Evolutionary conservation across 257 asterid genomes (phyloP).

Genomic region (Haberlea rhodopensis): DNA sequence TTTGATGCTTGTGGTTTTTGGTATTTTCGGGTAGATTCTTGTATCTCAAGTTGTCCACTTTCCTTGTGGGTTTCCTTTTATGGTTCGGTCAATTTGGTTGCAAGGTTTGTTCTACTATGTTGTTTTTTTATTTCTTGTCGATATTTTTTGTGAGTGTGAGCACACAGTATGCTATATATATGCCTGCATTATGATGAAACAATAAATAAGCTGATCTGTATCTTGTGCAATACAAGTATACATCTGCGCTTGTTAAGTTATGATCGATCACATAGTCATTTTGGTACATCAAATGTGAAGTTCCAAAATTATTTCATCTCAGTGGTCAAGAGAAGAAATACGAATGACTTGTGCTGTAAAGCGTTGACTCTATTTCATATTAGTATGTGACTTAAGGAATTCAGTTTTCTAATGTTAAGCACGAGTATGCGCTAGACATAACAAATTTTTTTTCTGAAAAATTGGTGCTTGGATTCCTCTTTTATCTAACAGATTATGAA

Average conservation of each 20-base stretch:
- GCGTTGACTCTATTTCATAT: background rate
- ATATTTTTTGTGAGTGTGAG: slow-evolving; percentile 14
- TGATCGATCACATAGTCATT: background rate
- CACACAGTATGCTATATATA: slow-evolving; percentile 1
- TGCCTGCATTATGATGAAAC: slow-evolving; percentile 10
- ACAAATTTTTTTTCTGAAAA: background rate
- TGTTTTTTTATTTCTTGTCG: slow-evolving; percentile 1
- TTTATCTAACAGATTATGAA: too few species aligned
- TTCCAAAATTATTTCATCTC: background rate
- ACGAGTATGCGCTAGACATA: too few species aligned
- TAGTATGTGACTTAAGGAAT: background rate
- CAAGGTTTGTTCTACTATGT: background rate
- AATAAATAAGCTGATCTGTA: background rate
- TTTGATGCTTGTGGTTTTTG: slow-evolving; percentile 9
- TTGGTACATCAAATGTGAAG: background rate
- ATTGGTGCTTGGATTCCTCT: background rate
- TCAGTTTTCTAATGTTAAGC: background rate
- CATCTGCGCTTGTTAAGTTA: background rate
- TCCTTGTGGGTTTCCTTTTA: background rate
- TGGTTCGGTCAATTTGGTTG: background rate
- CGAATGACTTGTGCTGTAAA: background rate
- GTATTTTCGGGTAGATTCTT: background rate
- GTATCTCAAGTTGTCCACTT: background rate
- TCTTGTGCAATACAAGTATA: background rate
- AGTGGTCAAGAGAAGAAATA: background rate